These are phyloP conservation scores for Jimgerdemannia flammicorona DNA, from an alignment of 192 early-diverging fungal genomes.

Conservation along the genomic window DNA sequence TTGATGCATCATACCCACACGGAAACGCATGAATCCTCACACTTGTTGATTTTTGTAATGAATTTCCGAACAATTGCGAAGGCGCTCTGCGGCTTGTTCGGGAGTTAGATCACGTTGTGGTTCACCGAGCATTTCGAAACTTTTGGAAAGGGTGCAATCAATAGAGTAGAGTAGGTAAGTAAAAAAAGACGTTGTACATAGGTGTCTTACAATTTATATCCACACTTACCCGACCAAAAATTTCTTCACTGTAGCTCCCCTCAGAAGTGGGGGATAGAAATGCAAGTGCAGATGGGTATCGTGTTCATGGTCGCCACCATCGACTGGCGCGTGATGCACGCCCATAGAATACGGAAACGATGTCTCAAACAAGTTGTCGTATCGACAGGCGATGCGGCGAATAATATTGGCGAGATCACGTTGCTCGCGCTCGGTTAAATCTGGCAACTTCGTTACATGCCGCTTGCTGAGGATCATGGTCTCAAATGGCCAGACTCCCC, in stretches of 20 bases:
- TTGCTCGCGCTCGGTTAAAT: slow-evolving; percentile 47
- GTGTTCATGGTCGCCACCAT: slow-evolving; percentile 40
- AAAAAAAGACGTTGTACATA: slow-evolving; percentile 2
- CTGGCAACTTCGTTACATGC: slow-evolving; percentile 55
- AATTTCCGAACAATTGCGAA: slow-evolving; percentile 57
- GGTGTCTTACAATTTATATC: not conserved
- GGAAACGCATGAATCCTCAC: not conserved
- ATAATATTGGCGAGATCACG: slow-evolving; percentile 74
- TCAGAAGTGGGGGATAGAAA: slow-evolving; percentile 92
- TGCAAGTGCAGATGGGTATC: slow-evolving; percentile 86
- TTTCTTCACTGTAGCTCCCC: slow-evolving; percentile 89
- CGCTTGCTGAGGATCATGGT: slow-evolving; percentile 75
- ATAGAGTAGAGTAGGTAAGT: not conserved
- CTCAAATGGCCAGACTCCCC: slow-evolving; percentile 97
- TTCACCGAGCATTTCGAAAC: slow-evolving; percentile 92
- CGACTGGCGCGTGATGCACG: slow-evolving; percentile 81
- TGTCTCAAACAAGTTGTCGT: slow-evolving; percentile 90
- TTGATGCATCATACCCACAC: not conserved
- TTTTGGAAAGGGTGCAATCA: slow-evolving; percentile 10
- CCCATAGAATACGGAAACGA: slow-evolving; percentile 98
- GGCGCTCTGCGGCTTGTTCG: slow-evolving; percentile 80
- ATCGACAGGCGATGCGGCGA: slow-evolving; percentile 72
- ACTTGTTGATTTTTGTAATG: slow-evolving; percentile 46
- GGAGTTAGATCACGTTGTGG: slow-evolving; percentile 93
- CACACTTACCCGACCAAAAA: slow-evolving; percentile 85